phyloP scores from a whole-genome alignment of 2,329 filamentous ascomycete genomes.

The Lasiodiplodia sp. region DNA sequence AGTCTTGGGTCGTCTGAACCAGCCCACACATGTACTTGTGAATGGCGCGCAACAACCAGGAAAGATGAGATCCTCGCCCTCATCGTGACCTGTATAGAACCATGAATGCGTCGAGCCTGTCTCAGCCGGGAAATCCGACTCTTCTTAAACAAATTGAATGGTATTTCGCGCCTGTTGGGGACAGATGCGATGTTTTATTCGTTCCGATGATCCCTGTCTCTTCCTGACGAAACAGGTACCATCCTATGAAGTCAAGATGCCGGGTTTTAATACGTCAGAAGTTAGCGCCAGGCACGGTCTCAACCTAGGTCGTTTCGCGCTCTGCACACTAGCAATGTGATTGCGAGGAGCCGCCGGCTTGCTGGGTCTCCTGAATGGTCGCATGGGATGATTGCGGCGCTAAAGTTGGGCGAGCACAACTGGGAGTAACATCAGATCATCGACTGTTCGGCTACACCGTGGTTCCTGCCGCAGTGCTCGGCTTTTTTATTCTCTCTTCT shows the following conservation, averaged over 20 bases:
- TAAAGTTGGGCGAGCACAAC: background rate
- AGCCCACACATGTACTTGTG: background rate
- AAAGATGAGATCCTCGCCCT: background rate
- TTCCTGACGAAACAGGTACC: background rate
- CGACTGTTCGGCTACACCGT: background rate
- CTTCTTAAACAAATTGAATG: background rate
- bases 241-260: background rate
- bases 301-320: background rate
- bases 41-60: background rate
- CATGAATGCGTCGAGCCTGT: background rate
- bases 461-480: background rate
- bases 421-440: background rate
- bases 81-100: background rate
- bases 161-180: too few species aligned
- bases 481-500: background rate
- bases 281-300: slow-evolving; percentile 1
- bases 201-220: background rate
- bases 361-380: background rate
- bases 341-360: background rate
- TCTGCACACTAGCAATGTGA: background rate
- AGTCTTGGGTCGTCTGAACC: background rate
- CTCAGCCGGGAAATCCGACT: background rate
- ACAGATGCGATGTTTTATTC: background rate
- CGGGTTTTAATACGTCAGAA: background rate
- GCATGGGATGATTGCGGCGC: background rate